Percentiles rank a stretch among this genome's conserved stretches.
These are phyloP conservation scores for Starmera dryadoides DNA, from an alignment of 805 yeast species.

Conservation along the genomic window DNA sequence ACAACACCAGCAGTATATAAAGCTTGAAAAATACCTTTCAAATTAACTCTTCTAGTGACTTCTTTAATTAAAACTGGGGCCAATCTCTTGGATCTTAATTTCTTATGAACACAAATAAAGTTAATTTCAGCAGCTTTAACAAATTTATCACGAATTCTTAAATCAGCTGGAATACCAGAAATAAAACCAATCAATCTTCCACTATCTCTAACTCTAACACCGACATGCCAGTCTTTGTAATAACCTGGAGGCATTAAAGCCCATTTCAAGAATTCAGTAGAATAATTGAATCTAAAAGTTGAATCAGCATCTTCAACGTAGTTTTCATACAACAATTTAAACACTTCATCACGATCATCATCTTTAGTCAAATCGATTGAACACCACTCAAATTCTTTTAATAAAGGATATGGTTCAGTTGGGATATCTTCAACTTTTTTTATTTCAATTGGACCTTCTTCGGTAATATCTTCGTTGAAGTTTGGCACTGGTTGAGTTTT, in stretches of 20 bases:
- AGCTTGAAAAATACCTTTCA: slow-evolving; percentile 87
- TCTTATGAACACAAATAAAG: slow-evolving; percentile 90
- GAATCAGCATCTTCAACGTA: slow-evolving; percentile 95
- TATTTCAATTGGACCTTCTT: slow-evolving; percentile 78
- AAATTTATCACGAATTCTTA: slow-evolving; percentile 49
- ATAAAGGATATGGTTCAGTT: slow-evolving; percentile 58
- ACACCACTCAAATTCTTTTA: slow-evolving; percentile 81
- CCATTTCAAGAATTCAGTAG: slow-evolving; percentile 81
- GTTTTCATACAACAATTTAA: slow-evolving; percentile 74
- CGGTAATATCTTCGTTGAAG: slow-evolving; percentile 56
- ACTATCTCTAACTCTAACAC: slow-evolving; percentile 77
- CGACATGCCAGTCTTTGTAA: slow-evolving; percentile 83
- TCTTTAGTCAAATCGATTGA: slow-evolving; percentile 57
- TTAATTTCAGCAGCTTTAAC: slow-evolving; percentile 81
- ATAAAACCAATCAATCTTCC: slow-evolving; percentile 86
- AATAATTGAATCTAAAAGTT: slow-evolving; percentile 84
- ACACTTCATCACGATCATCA: slow-evolving; percentile 66
- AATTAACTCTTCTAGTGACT: slow-evolving; percentile 87
- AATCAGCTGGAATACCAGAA: slow-evolving; percentile 75
- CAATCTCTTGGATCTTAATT: slow-evolving; percentile 84
- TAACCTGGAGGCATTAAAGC: slow-evolving; percentile 94
- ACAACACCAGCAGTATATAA: slow-evolving; percentile 89
- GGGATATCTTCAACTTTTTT: slow-evolving; percentile 72
- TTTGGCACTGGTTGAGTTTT: slow-evolving; percentile 91
- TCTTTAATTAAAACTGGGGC: slow-evolving; percentile 94